A percentile compares a stretch with the other conserved stretches of the same genome.
Evolutionary conservation across 2,329 filamentous ascomycete species (phyloP).

Genomic region (Colletotrichum sojae): DNA sequence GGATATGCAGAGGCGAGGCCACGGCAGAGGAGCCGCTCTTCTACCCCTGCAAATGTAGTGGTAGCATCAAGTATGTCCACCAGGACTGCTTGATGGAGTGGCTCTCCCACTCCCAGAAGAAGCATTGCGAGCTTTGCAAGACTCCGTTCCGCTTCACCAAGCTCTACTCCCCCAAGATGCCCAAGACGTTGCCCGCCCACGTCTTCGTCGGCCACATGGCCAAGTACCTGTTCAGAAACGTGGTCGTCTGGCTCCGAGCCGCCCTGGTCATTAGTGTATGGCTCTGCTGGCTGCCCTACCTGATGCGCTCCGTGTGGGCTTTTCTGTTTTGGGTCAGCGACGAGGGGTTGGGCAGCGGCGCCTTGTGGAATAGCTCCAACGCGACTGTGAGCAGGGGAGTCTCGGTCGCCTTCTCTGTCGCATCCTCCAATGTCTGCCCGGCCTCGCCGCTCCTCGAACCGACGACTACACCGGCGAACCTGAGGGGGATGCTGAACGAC

Average conservation of each 20-base stretch:
- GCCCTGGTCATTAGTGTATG: constrained; percentile 87
- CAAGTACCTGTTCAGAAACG: constrained; percentile 78
- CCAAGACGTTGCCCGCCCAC: constrained; percentile 81
- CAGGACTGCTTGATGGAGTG: constrained; percentile 99
- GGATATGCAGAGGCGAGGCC: constrained; percentile 94
- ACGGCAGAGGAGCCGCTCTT: constrained; percentile 88
- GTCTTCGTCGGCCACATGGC: constrained; percentile 86
- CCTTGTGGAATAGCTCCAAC: constrained; percentile 40
- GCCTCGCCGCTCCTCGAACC: constrained; percentile 52
- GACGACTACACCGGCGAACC: constrained; percentile 45
- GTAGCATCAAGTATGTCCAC: constrained; percentile 98
- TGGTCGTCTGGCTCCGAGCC: constrained; percentile 84
- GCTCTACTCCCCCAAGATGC: constrained; percentile 96
- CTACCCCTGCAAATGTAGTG: constrained; percentile 98
- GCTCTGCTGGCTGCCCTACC: constrained; percentile 89
- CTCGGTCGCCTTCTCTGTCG: constrained; percentile 41
- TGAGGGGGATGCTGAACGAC: constrained; percentile 54
- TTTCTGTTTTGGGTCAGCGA: constrained; percentile 96
- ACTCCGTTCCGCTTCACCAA: constrained; percentile 98
- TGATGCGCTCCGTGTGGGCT: constrained; percentile 93
- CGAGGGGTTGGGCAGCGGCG: constrained; percentile 69
- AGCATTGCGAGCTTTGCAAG: constrained; percentile 99
- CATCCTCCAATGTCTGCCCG: constrained; percentile 49
- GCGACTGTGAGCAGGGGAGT: constrained; percentile 34
- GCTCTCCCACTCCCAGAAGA: constrained; percentile 98